Evolutionary conservation across 345 rosid genomes (phyloP).

Genomic region (Eucalyptus leucophloia): DNA sequence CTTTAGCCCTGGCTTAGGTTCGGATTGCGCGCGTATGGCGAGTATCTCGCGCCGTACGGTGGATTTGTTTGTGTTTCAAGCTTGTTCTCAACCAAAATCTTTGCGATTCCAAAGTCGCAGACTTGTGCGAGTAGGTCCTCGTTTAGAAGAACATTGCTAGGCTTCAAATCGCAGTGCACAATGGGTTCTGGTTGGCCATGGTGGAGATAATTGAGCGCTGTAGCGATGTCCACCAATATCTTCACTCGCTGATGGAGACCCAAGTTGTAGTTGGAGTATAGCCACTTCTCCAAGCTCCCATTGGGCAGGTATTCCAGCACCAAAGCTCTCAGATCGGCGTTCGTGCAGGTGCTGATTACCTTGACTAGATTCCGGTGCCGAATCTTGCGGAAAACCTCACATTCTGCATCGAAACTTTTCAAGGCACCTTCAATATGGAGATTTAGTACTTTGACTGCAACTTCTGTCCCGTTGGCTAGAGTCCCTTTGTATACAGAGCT

Average conservation of each 20-base stretch:
- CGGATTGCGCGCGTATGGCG: background rate
- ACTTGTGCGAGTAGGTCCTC: background rate
- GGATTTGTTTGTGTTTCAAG: background rate
- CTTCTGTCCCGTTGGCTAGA: background rate
- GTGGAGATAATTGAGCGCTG: background rate
- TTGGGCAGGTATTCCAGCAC: background rate
- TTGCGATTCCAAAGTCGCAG: background rate
- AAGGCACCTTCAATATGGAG: background rate
- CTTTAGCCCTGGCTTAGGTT: background rate
- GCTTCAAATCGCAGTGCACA: background rate
- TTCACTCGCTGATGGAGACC: background rate
- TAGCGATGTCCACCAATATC: background rate
- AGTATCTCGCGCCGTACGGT: background rate
- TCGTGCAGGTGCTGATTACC: background rate
- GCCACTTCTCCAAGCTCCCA: background rate
- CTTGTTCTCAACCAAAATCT: background rate
- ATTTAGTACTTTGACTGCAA: slow-evolving; percentile 3
- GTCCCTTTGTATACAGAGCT: background rate
- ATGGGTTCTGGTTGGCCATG: background rate
- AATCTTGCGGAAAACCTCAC: background rate
- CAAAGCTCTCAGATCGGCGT: background rate
- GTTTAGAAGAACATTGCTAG: background rate
- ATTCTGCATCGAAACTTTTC: background rate
- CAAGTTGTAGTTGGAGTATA: background rate
- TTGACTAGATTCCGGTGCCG: slow-evolving; percentile 2